Conservation (phyloP, 2,329 filamentous ascomycete species). For the Xylariales sp. region DNA sequence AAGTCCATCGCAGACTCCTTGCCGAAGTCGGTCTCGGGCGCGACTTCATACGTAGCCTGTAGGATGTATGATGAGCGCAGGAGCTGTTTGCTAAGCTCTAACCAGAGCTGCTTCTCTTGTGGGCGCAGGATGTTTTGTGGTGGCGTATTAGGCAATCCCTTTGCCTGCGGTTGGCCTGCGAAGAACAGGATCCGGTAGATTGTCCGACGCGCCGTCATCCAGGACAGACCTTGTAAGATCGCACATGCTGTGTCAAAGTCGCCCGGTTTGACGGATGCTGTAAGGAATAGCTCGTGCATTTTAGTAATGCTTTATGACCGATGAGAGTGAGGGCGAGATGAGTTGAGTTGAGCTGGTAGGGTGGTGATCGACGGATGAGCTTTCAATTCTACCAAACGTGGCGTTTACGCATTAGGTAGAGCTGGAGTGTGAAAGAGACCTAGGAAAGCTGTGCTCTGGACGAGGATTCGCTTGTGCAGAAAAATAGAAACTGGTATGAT, state of each 20-base stretch:
- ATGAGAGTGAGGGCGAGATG: neutral
- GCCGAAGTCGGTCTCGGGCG: conserved; percentile 61
- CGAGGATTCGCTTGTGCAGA: too few species aligned
- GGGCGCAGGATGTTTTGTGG: conserved; percentile 41
- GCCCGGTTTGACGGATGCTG: conserved; percentile 61
- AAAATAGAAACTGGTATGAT: neutral
- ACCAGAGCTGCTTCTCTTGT: conserved; percentile 55
- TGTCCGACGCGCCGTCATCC: conserved; percentile 64
- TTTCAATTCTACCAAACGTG: neutral
- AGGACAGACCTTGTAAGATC: conserved; percentile 68
- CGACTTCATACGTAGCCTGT: conserved; percentile 66
- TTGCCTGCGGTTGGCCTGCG: conserved; percentile 59
- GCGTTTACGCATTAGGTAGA: neutral
- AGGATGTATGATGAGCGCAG: conserved; percentile 68
- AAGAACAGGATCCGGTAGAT: conserved; percentile 66
- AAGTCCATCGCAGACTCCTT: conserved; percentile 52
- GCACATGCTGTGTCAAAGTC: conserved; percentile 63
- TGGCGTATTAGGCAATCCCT: conserved; percentile 56
- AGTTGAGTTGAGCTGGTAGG: neutral
- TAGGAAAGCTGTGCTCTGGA: neutral
- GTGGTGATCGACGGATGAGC: neutral
- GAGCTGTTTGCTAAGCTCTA: conserved; percentile 65
- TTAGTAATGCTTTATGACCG: neutral
- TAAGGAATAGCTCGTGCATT: conserved; percentile 72
- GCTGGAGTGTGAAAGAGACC: neutral